Base-by-base conservation (phyloP, 2,329 filamentous ascomycete species). In the Amauroascus verrucosus region DNA sequence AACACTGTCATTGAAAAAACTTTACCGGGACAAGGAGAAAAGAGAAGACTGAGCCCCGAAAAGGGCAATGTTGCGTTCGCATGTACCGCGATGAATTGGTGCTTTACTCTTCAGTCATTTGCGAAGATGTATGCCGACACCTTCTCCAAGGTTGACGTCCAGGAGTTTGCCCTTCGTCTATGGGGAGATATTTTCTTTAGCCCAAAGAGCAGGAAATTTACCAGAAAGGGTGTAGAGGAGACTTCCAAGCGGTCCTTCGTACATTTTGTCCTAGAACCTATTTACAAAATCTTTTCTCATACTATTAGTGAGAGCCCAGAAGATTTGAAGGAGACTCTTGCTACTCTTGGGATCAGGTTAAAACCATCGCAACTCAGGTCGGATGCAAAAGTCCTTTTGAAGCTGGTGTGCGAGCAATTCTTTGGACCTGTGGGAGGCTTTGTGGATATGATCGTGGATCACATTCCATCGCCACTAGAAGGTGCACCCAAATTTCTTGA, bases 101-200 rank as follows among this genome's bases (percentile, higher is more conserved):
- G 88, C 68, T 96, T 98, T 67, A 97, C 90, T 0, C 75, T 98
- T 32, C 84, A 84, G 57, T 96, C 90, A 1, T 98, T 98, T 66
- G 86, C 93, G 11, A 90, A 88, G 68, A 95, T 96, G 88, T 98
- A 98, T 67, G 83, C 89, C 5, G 86, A 95, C 60, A 88, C 80
- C 48, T 95, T 91, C 67, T 82, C 86, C 5, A 84, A 85, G 49
- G 78, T 97, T 62, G 88, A 94, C 66, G 76, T 83, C 0, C 78
- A 82, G 1, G 90, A 95, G 62, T 95, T 98, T 67, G 84, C 87
- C 16, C 79, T 79, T 63, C 79, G 93, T 50, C 74, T 98, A 59
- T 98, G 93, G 93, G 93, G 93, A 20, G 91, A 98, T 65, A 85
- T 98, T 54, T 98, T 93, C 72, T 98, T 86, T 76, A 97, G 97